These are phyloP conservation scores for Rhodofomes roseus DNA, from an alignment of 1,284 basidiomycete species.

Conservation along the genomic window DNA sequence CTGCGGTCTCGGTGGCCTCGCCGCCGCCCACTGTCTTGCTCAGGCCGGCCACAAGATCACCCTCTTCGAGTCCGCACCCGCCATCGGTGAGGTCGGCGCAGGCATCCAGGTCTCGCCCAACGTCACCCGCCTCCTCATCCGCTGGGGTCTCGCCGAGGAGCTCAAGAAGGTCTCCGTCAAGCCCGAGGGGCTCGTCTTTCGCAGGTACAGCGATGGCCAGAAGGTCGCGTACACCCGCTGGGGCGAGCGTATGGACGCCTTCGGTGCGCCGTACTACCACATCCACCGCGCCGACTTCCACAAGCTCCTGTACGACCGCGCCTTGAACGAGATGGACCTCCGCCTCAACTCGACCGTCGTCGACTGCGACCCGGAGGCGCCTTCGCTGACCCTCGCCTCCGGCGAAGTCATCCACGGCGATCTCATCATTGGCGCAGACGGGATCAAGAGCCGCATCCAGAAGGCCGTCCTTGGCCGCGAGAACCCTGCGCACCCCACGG, in stretches of 20 bases:
- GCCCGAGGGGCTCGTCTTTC: slow-evolving; percentile 40
- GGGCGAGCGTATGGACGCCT: slow-evolving; percentile 34
- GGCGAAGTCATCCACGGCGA: slow-evolving; percentile 39
- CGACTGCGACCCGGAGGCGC: slow-evolving; percentile 34
- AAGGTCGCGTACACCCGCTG: slow-evolving; percentile 41
- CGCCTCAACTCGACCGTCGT: slow-evolving; percentile 44
- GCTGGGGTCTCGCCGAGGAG: slow-evolving; percentile 39
- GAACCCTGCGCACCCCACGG: slow-evolving; percentile 39
- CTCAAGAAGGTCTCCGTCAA: slow-evolving; percentile 36
- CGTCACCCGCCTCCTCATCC: slow-evolving; percentile 34
- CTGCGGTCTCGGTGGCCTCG: slow-evolving; percentile 45
- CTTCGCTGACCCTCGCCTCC: slow-evolving; percentile 33
- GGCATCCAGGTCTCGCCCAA: slow-evolving; percentile 52
- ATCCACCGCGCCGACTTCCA: slow-evolving; percentile 59
- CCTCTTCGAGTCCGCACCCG: slow-evolving; percentile 39
- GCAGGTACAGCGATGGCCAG: slow-evolving; percentile 39
- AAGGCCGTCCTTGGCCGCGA: slow-evolving; percentile 36
- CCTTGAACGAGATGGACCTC: slow-evolving; percentile 41
- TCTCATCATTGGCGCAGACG: slow-evolving; percentile 43
- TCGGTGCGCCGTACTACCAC: slow-evolving; percentile 45
- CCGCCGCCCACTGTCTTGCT: slow-evolving; percentile 40
- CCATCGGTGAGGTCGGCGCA: slow-evolving; percentile 45
- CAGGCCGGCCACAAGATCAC: slow-evolving; percentile 45
- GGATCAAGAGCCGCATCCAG: slow-evolving; percentile 50
- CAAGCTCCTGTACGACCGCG: slow-evolving; percentile 47